These are phyloP conservation scores for Vigna nakashimae DNA, from an alignment of 306 rosid species.

Conservation along the genomic window DNA sequence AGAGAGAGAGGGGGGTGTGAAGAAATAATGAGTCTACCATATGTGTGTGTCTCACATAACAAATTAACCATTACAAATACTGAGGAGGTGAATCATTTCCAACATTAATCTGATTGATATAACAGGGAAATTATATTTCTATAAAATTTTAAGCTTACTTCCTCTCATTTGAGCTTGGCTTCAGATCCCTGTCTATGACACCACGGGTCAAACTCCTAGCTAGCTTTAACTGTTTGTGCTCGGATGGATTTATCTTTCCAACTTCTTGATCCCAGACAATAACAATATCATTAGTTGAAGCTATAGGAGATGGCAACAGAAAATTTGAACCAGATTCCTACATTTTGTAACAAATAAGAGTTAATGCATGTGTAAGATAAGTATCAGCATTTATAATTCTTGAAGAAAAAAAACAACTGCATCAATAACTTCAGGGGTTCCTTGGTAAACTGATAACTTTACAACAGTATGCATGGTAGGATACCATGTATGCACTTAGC, in stretches of 20 bases:
- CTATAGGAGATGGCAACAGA: slow-evolving; percentile 87
- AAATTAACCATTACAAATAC: slow-evolving; percentile 37
- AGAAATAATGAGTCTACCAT: too few relatives aligned
- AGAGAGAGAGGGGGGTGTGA: too few relatives aligned
- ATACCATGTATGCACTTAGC: not conserved
- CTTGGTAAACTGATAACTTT: slow-evolving; percentile 23
- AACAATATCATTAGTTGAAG: slow-evolving; percentile 93
- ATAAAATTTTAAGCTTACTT: slow-evolving; percentile 70
- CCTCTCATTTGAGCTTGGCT: slow-evolving; percentile 91
- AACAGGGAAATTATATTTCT: slow-evolving; percentile 20
- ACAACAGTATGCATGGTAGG: slow-evolving; percentile 10
- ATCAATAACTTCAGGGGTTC: slow-evolving; percentile 34
- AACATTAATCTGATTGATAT: slow-evolving; percentile 16
- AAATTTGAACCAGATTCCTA: slow-evolving; percentile 98
- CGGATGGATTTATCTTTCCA: slow-evolving; percentile 92
- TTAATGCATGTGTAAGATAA: slow-evolving; percentile 27
- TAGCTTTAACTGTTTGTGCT: slow-evolving; percentile 96
- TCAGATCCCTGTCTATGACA: slow-evolving; percentile 95
- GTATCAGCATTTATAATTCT: slow-evolving; percentile 34
- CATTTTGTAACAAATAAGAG: slow-evolving; percentile 53
- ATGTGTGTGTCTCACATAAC: not conserved
- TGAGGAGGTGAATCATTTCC: slow-evolving; percentile 14
- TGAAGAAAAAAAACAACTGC: not conserved
- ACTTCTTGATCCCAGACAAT: slow-evolving; percentile 96
- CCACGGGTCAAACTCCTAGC: slow-evolving; percentile 98